A percentile compares a stretch with the other conserved stretches of the same genome.
phyloP scores from a whole-genome alignment of 352 stramenopile genomes.

The Phytophthora sp. region DNA sequence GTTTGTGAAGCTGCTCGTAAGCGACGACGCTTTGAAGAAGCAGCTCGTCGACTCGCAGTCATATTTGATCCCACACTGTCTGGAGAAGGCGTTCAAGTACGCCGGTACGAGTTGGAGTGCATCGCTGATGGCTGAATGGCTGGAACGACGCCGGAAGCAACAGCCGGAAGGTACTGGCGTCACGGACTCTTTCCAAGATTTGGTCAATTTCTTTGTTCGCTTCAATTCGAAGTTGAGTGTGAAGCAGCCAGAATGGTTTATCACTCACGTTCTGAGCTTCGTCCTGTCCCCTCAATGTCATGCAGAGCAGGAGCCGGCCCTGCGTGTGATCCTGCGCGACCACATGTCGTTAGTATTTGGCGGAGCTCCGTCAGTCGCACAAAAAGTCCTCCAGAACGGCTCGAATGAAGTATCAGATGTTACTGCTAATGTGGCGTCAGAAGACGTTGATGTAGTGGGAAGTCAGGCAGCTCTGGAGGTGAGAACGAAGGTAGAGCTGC shows the following conservation, averaged over 20 bases:
- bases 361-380: conserved; percentile 14
- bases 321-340: conserved; percentile 43
- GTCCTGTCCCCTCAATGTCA: conserved; percentile 46
- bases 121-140: conserved; percentile 42
- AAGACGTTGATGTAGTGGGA: conserved; percentile 32
- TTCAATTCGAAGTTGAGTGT: conserved; percentile 56
- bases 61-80: conserved; percentile 51
- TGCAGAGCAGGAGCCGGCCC: conserved; percentile 32
- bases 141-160: conserved; percentile 33
- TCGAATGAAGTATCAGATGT: conserved; percentile 7
- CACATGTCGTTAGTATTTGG: conserved; percentile 68
- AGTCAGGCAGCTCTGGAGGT: conserved; percentile 25
- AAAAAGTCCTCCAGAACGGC: conserved; percentile 32
- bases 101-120: conserved; percentile 46
- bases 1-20: conserved; percentile 52
- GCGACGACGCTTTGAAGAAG: conserved; percentile 38
- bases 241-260: conserved; percentile 82
- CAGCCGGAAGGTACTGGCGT: conserved; percentile 1
- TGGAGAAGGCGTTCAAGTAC: conserved; percentile 58
- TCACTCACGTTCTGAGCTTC: conserved; percentile 65
- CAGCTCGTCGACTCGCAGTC: conserved; percentile 36
- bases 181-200: conserved; percentile 31
- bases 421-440: conserved; percentile 5
- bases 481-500: conserved; percentile 34
- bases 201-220: conserved; percentile 52